These are phyloP conservation scores for Raphanus raphanistrum DNA, from an alignment of 345 rosid genomes.

Conservation along the genomic window DNA sequence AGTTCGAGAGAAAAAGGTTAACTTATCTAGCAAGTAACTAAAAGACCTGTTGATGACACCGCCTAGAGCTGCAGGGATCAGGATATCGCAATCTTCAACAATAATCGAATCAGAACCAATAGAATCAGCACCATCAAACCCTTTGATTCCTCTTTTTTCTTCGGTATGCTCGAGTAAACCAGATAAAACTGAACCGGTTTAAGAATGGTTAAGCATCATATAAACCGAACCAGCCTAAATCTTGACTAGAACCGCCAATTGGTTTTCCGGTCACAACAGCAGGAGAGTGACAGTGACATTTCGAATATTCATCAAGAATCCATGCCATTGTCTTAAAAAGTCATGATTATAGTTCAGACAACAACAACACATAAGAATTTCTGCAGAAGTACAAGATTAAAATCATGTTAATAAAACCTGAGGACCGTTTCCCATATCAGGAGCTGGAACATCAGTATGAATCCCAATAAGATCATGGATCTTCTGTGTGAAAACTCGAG, in stretches of 20 bases:
- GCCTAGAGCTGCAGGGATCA: constrained; percentile 91
- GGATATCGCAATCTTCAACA: constrained; percentile 82
- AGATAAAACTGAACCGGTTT: constrained; percentile 25
- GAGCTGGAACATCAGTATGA: constrained; percentile 96
- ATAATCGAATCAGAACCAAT: constrained; percentile 60
- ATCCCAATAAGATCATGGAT: constrained; percentile 89
- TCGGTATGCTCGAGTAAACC: constrained; percentile 61
- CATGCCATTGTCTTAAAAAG: constrained; percentile 70
- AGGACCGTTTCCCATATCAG: constrained; percentile 97
- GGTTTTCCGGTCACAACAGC: constrained; percentile 96
- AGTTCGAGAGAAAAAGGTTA: neutral
- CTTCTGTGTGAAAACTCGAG: constrained; percentile 93
- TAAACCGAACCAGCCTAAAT: neutral
- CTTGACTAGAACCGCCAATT: constrained; percentile 3
- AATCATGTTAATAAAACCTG: constrained; percentile 51
- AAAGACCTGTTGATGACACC: constrained; percentile 87
- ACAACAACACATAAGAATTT: neutral
- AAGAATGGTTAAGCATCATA: too few relatives aligned
- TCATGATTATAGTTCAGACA: constrained; percentile 4
- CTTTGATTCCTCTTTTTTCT: constrained; percentile 71
- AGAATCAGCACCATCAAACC: constrained; percentile 63
- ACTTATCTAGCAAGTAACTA: neutral
- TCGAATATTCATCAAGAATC: constrained; percentile 96
- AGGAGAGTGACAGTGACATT: constrained; percentile 90
- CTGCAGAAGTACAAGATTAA: neutral